Conservation (phyloP, 768 basidiomycete species). For the Mycena venus region DNA sequence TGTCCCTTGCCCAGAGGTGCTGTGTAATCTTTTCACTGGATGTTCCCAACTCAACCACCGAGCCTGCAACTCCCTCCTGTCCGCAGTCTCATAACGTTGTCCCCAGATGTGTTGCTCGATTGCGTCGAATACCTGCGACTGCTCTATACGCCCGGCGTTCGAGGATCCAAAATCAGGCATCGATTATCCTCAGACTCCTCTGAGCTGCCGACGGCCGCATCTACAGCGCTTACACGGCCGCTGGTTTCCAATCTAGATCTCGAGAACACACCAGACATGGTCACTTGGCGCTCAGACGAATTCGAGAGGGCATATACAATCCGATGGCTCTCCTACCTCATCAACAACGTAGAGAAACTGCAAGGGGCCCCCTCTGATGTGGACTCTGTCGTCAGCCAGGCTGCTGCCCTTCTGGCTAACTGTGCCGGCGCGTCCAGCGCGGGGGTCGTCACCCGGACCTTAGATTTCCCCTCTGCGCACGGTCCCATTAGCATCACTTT, state of each 20-base stretch:
- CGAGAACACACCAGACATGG: constrained; percentile 21
- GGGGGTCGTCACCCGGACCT: constrained; percentile 66
- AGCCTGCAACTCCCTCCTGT: constrained; percentile 69
- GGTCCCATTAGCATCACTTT: constrained; percentile 57
- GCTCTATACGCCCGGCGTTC: constrained; percentile 74
- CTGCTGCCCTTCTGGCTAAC: constrained; percentile 73
- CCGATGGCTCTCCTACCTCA: constrained; percentile 80
- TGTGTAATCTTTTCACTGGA: not conserved
- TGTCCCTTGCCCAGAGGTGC: too few relatives aligned
- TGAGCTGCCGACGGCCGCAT: too few relatives aligned
- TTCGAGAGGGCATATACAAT: constrained; percentile 81
- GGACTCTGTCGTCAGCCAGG: constrained; percentile 62
- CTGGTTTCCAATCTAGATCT: not conserved
- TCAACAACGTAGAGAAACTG: constrained; percentile 52
- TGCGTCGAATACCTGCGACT: constrained; percentile 63
- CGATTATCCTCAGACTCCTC: not conserved
- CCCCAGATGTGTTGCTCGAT: constrained; percentile 54
- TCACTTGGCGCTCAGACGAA: constrained; percentile 65
- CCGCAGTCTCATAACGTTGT: constrained; percentile 51
- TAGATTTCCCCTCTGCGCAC: constrained; percentile 55
- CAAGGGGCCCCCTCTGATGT: constrained; percentile 28
- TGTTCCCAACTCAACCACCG: constrained; percentile 48
- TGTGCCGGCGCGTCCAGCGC: constrained; percentile 76
- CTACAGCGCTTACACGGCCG: not conserved
- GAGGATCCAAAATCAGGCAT: constrained; percentile 64